Base-by-base conservation (phyloP, 2,329 filamentous ascomycete genomes). In the Fusarium luffae region DNA sequence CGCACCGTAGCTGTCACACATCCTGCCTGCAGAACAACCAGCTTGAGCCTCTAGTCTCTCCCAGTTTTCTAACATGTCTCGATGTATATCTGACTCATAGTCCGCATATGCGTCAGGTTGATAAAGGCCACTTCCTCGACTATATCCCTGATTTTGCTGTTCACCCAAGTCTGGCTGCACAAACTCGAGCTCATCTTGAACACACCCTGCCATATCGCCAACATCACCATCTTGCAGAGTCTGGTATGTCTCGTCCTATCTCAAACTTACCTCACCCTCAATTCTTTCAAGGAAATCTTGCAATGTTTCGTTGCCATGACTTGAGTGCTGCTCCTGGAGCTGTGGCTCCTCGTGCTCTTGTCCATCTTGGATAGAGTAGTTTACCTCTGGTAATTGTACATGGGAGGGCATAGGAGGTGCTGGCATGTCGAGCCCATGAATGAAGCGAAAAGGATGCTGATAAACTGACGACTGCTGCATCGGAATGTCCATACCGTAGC, bases 241-340 rank as follows among this genome's bases (percentile, higher is more conserved):
- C 21, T 44, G 46, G 25, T 57, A 46, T 16, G 30, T 18, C 12
- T 62, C 54, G 16, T 63, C 30, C 56, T 58, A 63, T n/a, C 37
- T 55, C 18, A 52, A 46, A 46, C 59, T 48, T 21, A 58, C 54
- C 52, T 79, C 75, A 1, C 28, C 52, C 47, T 79, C 76, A 30
- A 77, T 73, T 63, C 74, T 71, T 11, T 69, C 50, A 37, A 79
- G 75, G 37, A 71, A 78, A 9, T 76, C 71, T 5, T 55, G 51
- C 14, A 76, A 48, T 13, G 59, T 71, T 61, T 78, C 76, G 5
- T 57, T 55, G 4, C 27, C n/a, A n/a, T 50, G 37, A 18, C 55
- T 28, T 12, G 12, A 34, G 25, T 19, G 12, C 30, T 23, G 21
- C 9, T 19, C 18, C 18, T 16, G 16, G 41, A n/a, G 3, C 21